These are phyloP conservation scores for Phytophthora megakarya DNA, from an alignment of 352 stramenopile species.

Conservation along the genomic window DNA sequence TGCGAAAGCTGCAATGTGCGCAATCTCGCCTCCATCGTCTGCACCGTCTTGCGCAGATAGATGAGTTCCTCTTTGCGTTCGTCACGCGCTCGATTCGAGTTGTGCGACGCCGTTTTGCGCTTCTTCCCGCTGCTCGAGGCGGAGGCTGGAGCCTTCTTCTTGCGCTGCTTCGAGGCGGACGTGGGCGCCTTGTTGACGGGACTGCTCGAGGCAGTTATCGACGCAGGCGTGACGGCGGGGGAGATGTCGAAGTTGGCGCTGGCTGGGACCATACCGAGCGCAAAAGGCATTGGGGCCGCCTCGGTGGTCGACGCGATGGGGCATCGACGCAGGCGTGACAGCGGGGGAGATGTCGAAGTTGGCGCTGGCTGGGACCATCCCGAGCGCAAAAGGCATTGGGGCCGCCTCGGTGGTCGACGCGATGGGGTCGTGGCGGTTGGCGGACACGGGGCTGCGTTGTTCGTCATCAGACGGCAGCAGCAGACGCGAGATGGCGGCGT, in stretches of 20 bases:
- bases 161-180: constrained; percentile 24
- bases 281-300: neutral
- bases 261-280: neutral
- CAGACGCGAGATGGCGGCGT: constrained; percentile 42
- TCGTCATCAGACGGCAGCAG: constrained; percentile 39
- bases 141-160: constrained; percentile 26
- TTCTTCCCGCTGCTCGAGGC: constrained; percentile 35
- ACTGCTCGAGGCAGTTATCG: constrained; percentile 24
- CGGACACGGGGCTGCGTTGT: constrained; percentile 31
- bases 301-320: constrained; percentile 18
- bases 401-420: constrained; percentile 18
- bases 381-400: neutral
- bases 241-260: constrained; percentile 14
- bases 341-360: too few relatives aligned
- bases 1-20: constrained; percentile 47
- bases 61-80: constrained; percentile 73
- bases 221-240: constrained; percentile 10
- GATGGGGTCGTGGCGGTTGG: constrained; percentile 11
- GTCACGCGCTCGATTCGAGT: constrained; percentile 62
- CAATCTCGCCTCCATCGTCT: constrained; percentile 52
- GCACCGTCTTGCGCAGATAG: constrained; percentile 63
- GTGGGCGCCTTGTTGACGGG: constrained; percentile 27
- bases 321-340: too few relatives aligned
- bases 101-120: constrained; percentile 52
- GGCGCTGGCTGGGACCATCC: neutral